Evolutionary conservation across 129 eudicot genomes (phyloP).

Genomic region (Tanacetum coccineum): DNA sequence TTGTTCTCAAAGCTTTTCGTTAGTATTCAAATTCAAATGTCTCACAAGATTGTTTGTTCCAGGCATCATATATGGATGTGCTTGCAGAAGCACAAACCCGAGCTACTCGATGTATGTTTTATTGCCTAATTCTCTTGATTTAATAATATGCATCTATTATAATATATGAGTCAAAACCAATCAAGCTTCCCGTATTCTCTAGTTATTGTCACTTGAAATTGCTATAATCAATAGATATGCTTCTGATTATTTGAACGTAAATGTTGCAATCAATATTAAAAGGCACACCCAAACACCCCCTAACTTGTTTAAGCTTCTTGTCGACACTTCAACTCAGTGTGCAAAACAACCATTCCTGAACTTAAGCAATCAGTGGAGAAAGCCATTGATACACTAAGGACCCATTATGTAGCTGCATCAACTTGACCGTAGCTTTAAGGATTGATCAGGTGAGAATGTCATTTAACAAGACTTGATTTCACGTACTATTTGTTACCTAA

Average conservation of each 20-base stretch:
- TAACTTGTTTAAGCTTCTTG: conserved; percentile 14
- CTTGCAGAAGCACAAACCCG: conserved; percentile 59
- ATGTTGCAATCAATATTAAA: too few species aligned
- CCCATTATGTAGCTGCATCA: too few species aligned
- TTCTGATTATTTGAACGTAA: too few species aligned
- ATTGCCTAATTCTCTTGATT: neutral
- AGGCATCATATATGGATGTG: conserved; percentile 69
- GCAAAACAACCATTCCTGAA: conserved; percentile 59
- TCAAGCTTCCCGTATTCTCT: too few species aligned
- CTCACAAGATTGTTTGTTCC: conserved; percentile 19
- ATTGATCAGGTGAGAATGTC: too few species aligned
- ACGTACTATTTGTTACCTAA: too few species aligned
- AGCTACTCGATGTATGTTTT: conserved; percentile 62
- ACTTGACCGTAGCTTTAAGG: too few species aligned
- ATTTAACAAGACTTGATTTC: too few species aligned
- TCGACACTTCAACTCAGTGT: conserved; percentile 31
- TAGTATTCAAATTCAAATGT: neutral
- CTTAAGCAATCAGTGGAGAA: conserved; percentile 54
- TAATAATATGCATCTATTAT: neutral
- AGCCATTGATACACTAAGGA: conserved; percentile 42
- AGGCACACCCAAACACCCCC: too few species aligned
- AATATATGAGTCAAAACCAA: too few species aligned
- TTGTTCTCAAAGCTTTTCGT: neutral
- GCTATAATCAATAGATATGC: too few species aligned
- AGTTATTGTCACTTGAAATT: too few species aligned